Base-by-base conservation (phyloP, 495 filamentous ascomycete genomes). In the Daldinia grandis region DNA sequence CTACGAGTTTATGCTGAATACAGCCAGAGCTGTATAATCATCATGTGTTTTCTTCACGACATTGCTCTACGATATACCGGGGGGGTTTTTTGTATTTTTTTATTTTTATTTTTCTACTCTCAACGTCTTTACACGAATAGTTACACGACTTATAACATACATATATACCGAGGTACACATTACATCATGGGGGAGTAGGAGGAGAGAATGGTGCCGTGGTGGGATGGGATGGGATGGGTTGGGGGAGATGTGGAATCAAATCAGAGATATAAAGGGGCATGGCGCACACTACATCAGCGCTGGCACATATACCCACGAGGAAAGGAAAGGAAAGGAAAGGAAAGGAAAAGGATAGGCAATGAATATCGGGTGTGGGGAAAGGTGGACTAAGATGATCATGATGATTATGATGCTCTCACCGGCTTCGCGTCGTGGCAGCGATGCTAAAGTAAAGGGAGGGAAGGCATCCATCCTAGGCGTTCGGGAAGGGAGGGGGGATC, bases 221-320 rank as follows among this genome's bases (percentile, higher is more conserved):
- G n/a, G n/a, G n/a, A n/a, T n/a, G n/a, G 31, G 31, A 35, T 6
- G 31, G 5, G 31, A 6, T 1, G 31, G 2, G 31, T 6, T 35
- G 14, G 28, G 12, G 4, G 8, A 10, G 5, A 30, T 7, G 21
- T 42, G 55, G 55, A 42, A 42, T 30, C 25, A 24, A 25, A 7
- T 51, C 25, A 4, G 12, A 30, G 19, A 21, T 7, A 35, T 7
- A 35, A 35, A 37, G 33, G 33, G 53, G 33, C 6, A 31, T 33
- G 14, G 51, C 35, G 50, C 8, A 49, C 12, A 15, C 7, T 40
- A 40, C 17, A 44, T 3, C 27, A 15, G 59, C 51, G 51, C 50
- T 54, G 49, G 38, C 58, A 55, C 17, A 40, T 70, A 70, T 65
- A 70, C 67, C 61, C 66, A 44, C 17, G n/a, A 19, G 40, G 49